Evolutionary conservation across 352 stramenopile species (phyloP), one percentile per base, ranked within the genome.

Genomic region (Vaucheria bursata): DNA sequence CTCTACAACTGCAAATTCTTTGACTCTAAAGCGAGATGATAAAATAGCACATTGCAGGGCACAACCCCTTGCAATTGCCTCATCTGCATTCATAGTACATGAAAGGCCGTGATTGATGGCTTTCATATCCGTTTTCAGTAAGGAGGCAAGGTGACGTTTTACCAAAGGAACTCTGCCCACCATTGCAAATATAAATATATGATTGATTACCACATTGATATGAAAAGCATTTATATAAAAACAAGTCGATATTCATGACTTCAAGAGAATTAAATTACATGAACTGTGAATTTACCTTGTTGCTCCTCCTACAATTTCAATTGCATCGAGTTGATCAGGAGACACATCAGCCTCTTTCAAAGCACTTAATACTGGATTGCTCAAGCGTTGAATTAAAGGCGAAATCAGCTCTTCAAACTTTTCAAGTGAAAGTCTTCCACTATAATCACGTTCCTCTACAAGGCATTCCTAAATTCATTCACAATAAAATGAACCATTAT

Each of bases 61-160:
- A 83, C 93, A 97, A 83, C 96, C 96, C 71, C 95, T 89, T 34
- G 93, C 92, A 0, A 99, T 94, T 74, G 93, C 94, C 88, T 99
- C 96, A 84, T 99, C 95, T 35, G 94, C 94, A 88, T 99, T 99
- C 86, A 99, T 91, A 40, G 96, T 99, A 66, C 95, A 98, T 73
- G 90, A 97, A n/a, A 99, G 87, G 25, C 94, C 94, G 81, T 95
- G 96, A 87, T 97, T 97, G 77, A 94, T 90, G 73, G 92, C 91
- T n/a, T 90, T 89, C 79, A 89, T 89, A 87, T 97, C 91, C 52
- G 97, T 85, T 12, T 90, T 88, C 25, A 99, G 88, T 59, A 98
- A 90, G 53, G 91, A 84, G 0, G 90, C 85, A 18, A 99, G 81
- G 53, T 90, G 89, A 69, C 89, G 86, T 90, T 98, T 98, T 34